Evolutionary conservation across 2,329 filamentous ascomycete species (phyloP), one percentile per base, ranked within the genome.

Genomic region (Fusarium mundagurra): DNA sequence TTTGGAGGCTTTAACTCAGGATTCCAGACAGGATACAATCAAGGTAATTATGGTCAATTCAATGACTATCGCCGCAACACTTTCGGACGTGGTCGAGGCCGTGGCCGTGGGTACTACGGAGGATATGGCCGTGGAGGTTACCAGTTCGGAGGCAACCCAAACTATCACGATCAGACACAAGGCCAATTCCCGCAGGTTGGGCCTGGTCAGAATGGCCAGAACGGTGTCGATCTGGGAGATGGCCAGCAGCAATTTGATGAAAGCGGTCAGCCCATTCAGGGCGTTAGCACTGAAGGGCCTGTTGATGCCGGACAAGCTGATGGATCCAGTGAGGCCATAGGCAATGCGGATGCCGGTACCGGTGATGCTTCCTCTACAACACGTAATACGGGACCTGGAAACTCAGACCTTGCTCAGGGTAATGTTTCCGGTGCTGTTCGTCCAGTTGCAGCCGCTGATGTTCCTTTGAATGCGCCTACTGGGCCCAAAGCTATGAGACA

Each of bases 401-500:
- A 51, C 57, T 34, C 24, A 60, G 66, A 65, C 48, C 41, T 61
- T 45, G 64, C 67, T 22, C 76, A 76, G 50, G 71, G 69, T 55
- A 79, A 73, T 67, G 72, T 73, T 34, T 51, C 74, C 18, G 76
- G 75, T 51, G 69, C 75, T 44, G 79, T 82, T 67, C 82, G 81
- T 72, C 80, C 80, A 58, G 78, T 80, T 67, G 66, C 82, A 48
- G 79, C 76, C 67, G 68, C 82, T 61, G 79, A 85, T 77, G 82
- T 84, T 59, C 90, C 90, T 50, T 82, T 91, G 84, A 94, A 88
- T 84, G 96, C 96, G 34, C 96, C 96, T 34, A 97, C 93, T 62
- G 96, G 95, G 16, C 96, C 96, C 54, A 95, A 96, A 83, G 96
- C 96, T 24, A 97, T 98, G 94, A 90, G 96, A 72, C 93, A 96